Conservation (phyloP, 208 protist genomes). For the Trypanosoma scelopori region DNA sequence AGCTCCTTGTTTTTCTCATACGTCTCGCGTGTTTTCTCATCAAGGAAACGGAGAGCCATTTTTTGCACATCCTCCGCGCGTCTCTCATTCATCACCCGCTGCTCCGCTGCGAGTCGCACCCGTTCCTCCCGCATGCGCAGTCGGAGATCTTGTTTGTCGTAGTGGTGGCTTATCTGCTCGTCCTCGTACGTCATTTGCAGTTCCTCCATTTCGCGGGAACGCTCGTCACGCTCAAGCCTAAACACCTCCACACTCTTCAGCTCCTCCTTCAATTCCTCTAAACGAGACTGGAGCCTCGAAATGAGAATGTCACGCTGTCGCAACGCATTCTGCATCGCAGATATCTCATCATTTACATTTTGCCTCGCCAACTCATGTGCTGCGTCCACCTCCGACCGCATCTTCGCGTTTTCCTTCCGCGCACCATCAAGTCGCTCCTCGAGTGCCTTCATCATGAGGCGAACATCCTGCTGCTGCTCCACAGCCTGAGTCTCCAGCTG, state of each 20-base stretch:
- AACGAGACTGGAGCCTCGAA: slow-evolving; percentile 44
- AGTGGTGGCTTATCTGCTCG: slow-evolving; percentile 29
- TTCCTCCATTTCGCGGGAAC: slow-evolving; percentile 46
- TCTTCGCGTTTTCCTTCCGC: background rate
- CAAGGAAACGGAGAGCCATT: slow-evolving; percentile 63
- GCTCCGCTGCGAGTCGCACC: slow-evolving; percentile 58
- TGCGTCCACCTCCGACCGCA: slow-evolving; percentile 1
- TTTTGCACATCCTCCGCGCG: slow-evolving; percentile 59
- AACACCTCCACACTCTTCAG: slow-evolving; percentile 52
- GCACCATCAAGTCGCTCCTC: slow-evolving; percentile 1
- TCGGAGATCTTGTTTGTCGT: slow-evolving; percentile 31
- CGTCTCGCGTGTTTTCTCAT: slow-evolving; percentile 59
- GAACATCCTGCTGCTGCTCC: slow-evolving; percentile 7
- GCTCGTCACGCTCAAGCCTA: slow-evolving; percentile 49
- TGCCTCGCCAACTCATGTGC: background rate
- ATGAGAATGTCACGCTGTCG: slow-evolving; percentile 43
- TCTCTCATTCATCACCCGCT: slow-evolving; percentile 37
- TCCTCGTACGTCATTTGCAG: slow-evolving; percentile 33
- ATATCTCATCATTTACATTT: slow-evolving; percentile 14
- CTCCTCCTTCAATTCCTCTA: slow-evolving; percentile 56
- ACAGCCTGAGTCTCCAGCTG: background rate
- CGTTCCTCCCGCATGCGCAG: slow-evolving; percentile 78
- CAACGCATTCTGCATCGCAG: slow-evolving; percentile 23
- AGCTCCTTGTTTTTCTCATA: slow-evolving; percentile 76
- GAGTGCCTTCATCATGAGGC: slow-evolving; percentile 5